Percentiles rank a stretch among this genome's conserved stretches.
Evolutionary conservation across 2,329 filamentous ascomycete species (phyloP).

Genomic region (Fusarium sp.): DNA sequence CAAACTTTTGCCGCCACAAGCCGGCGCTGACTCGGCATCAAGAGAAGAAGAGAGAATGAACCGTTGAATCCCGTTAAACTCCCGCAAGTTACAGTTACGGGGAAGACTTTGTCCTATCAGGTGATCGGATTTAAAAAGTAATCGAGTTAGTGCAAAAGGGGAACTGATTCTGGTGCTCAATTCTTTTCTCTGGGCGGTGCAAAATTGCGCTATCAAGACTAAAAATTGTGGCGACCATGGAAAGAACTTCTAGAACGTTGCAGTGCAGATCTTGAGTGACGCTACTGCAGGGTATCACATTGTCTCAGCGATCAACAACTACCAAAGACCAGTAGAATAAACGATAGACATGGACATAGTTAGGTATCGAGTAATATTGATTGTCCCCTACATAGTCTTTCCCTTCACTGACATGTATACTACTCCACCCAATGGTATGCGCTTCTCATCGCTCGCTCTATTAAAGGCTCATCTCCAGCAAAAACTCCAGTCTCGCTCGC

Average conservation of each 20-base stretch:
- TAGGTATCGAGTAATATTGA: constrained; percentile 13
- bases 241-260: constrained; percentile 10
- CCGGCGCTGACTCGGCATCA: constrained; percentile 41
- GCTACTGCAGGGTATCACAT: constrained; percentile 20
- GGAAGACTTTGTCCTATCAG: constrained; percentile 21
- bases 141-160: not conserved
- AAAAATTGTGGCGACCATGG: constrained; percentile 31
- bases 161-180: constrained; percentile 4
- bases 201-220: constrained; percentile 22
- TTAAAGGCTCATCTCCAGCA: constrained; percentile 1
- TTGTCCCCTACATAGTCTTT: constrained; percentile 17
- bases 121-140: constrained; percentile 11
- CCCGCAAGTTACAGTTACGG: not conserved
- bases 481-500: constrained; percentile 9
- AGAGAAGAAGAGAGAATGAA: not conserved
- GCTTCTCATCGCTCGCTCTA: constrained; percentile 19
- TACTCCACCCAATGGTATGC: constrained; percentile 18
- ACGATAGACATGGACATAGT: not conserved
- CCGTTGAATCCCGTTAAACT: constrained; percentile 7
- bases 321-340: not conserved
- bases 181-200: not conserved
- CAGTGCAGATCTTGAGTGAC: not conserved
- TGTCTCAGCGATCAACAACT: not conserved
- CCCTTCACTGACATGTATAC: constrained; percentile 15
- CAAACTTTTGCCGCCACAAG: constrained; percentile 44